A percentile compares a stretch with the other conserved stretches of the same genome.
These are phyloP conservation scores for Tilletia setariae DNA, from an alignment of 1,284 basidiomycete genomes.

Conservation along the genomic window DNA sequence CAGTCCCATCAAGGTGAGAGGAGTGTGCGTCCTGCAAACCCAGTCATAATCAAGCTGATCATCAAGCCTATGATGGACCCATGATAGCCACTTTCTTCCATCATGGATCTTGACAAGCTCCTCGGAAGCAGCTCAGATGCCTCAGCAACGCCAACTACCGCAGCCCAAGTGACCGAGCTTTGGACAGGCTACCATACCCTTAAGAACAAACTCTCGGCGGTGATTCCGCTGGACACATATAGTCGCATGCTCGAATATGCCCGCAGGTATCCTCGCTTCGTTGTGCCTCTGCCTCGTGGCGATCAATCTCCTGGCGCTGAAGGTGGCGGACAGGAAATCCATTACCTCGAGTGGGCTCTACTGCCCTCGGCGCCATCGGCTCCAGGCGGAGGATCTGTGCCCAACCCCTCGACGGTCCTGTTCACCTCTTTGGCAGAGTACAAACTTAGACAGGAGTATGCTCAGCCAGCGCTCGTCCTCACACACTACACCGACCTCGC, in stretches of 20 bases:
- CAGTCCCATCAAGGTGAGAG: conserved; percentile 11
- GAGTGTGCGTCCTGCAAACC: neutral
- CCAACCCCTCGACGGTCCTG: conserved; percentile 62
- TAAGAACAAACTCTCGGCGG: conserved; percentile 51
- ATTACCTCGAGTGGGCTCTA: conserved; percentile 49
- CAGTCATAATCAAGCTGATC: neutral
- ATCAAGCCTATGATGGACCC: neutral
- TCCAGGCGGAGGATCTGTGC: conserved; percentile 7
- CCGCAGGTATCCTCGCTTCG: conserved; percentile 45
- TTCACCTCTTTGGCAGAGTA: conserved; percentile 94
- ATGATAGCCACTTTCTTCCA: conserved; percentile 30
- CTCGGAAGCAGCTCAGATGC: conserved; percentile 26
- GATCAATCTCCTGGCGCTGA: conserved; percentile 24
- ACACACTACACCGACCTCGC: conserved; percentile 90
- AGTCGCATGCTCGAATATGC: conserved; percentile 36
- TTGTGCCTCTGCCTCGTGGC: conserved; percentile 45
- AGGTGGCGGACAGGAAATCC: conserved; percentile 48
- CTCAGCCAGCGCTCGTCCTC: conserved; percentile 83
- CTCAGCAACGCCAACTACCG: neutral
- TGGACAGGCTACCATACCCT: conserved; percentile 51
- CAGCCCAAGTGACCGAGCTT: conserved; percentile 37
- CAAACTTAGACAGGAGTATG: conserved; percentile 79
- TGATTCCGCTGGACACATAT: conserved; percentile 43
- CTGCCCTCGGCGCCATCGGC: conserved; percentile 52
- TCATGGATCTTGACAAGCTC: conserved; percentile 46